Evolutionary conservation across 148 eudicot species (phyloP).

Genomic region (Nepenthes mirabilis): DNA sequence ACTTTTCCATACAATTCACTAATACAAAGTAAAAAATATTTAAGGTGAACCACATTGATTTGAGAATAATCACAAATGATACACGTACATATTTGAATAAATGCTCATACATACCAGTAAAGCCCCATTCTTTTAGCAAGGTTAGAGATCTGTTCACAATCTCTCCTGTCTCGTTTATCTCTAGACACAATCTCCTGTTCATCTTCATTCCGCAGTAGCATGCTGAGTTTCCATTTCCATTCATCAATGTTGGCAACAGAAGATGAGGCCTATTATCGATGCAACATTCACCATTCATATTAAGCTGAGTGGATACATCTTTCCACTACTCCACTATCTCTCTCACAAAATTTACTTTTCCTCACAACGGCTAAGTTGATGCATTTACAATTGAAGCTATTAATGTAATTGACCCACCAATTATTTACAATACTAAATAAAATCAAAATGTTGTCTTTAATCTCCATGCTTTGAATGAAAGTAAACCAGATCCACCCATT

Average conservation of each 20-base stretch:
- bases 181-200: constrained; percentile 82
- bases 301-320: background rate
- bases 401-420: too few species aligned
- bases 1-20: constrained; percentile 93
- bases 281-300: background rate
- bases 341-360: too few species aligned
- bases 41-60: background rate
- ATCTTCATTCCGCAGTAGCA: constrained; percentile 63
- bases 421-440: too few species aligned
- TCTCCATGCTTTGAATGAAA: too few species aligned
- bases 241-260: constrained; percentile 94
- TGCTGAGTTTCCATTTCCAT: constrained; percentile 98
- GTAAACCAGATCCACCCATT: too few species aligned
- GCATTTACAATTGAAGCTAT: too few species aligned
- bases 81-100: background rate
- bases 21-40: constrained; percentile 1
- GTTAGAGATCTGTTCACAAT: constrained; percentile 82
- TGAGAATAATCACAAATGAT: background rate
- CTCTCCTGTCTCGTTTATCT: constrained; percentile 91
- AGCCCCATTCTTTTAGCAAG: constrained; percentile 93
- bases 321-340: background rate
- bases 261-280: constrained; percentile 62
- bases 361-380: too few species aligned
- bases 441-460: too few species aligned
- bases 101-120: constrained; percentile 46